Percentiles rank a stretch among this genome's conserved stretches.
phyloP scores from a whole-genome alignment of 2,329 filamentous ascomycete genomes.

The Cordyceps javanica region DNA sequence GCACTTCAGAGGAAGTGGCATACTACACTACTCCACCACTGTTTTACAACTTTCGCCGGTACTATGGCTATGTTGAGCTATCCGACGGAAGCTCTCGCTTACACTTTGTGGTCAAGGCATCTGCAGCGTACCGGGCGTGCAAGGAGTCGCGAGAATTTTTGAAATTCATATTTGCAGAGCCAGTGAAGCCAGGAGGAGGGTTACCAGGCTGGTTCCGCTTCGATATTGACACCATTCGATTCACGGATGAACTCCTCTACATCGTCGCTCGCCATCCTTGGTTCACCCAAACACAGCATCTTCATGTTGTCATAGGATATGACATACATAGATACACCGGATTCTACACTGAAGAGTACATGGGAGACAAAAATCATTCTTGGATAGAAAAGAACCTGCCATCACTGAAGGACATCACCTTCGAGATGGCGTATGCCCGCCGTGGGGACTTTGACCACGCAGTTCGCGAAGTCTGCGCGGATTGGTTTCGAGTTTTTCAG shows the following conservation, averaged over 20 bases:
- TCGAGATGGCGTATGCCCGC: neutral
- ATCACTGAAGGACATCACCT: neutral
- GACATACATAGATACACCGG: neutral
- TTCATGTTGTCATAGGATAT: neutral
- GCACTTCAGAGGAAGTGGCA: neutral
- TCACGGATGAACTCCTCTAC: neutral
- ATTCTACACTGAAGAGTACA: too few relatives aligned
- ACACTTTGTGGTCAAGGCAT: neutral
- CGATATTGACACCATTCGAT: slow-evolving; percentile 1
- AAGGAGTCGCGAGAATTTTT: slow-evolving; percentile 7
- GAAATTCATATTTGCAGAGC: slow-evolving; percentile 2
- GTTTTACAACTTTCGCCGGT: neutral
- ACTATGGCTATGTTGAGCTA: neutral
- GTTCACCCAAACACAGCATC: neutral
- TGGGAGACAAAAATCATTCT: neutral
- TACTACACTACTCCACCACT: neutral
- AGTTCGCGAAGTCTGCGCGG: neutral
- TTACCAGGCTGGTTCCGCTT: slow-evolving; percentile 5
- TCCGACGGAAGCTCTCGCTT: neutral
- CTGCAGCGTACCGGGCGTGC: slow-evolving; percentile 5
- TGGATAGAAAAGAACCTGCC: neutral
- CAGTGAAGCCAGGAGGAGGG: neutral
- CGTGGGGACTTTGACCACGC: neutral
- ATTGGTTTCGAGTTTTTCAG: neutral
- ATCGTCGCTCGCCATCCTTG: slow-evolving; percentile 2